phyloP scores from a whole-genome alignment of 2,329 filamentous ascomycete genomes.

The Colletotrichum orbiculare region DNA sequence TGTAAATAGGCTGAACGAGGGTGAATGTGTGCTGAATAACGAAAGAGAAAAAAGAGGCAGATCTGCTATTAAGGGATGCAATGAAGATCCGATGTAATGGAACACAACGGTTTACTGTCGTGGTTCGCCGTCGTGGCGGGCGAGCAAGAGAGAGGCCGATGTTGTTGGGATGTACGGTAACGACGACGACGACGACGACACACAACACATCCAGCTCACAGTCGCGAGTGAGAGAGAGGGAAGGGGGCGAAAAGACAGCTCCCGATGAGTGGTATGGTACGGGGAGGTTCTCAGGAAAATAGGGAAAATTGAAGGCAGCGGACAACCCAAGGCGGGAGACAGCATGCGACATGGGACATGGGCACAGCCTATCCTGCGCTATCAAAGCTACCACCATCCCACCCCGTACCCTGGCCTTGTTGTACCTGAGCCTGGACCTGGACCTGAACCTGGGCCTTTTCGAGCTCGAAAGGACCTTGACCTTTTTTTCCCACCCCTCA shows the following conservation, averaged over 20 bases:
- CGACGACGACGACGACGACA: conserved; percentile 30
- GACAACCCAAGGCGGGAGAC: conserved; percentile 3
- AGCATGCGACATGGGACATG: conserved; percentile 24
- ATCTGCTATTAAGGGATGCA: conserved; percentile 33
- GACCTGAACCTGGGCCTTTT: conserved; percentile 15
- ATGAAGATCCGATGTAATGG: conserved; percentile 18
- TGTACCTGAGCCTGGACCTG: conserved; percentile 14
- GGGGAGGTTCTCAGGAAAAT: conserved; percentile 30
- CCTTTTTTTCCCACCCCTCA: no score
- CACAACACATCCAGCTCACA: conserved; percentile 22
- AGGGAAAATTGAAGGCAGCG: conserved; percentile 28
- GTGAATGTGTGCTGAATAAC: conserved; percentile 20
- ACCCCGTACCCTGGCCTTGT: conserved; percentile 8
- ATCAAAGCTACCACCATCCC: conserved; percentile 4
- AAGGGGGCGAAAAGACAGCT: conserved; percentile 9
- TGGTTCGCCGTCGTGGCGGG: conserved; percentile 21
- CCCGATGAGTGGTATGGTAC: conserved; percentile 11
- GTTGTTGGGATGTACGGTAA: conserved; percentile 15
- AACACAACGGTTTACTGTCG: conserved; percentile 22
- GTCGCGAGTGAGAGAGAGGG: conserved; percentile 18
- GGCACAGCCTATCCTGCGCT: conserved; percentile 29
- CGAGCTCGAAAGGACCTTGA: no score
- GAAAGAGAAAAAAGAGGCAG: conserved; percentile 14
- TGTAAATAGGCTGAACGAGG: conserved; percentile 29
- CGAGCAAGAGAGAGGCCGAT: conserved; percentile 19